Conservation (phyloP, 2,329 filamentous ascomycete genomes). For the Aspergillus sp. region DNA sequence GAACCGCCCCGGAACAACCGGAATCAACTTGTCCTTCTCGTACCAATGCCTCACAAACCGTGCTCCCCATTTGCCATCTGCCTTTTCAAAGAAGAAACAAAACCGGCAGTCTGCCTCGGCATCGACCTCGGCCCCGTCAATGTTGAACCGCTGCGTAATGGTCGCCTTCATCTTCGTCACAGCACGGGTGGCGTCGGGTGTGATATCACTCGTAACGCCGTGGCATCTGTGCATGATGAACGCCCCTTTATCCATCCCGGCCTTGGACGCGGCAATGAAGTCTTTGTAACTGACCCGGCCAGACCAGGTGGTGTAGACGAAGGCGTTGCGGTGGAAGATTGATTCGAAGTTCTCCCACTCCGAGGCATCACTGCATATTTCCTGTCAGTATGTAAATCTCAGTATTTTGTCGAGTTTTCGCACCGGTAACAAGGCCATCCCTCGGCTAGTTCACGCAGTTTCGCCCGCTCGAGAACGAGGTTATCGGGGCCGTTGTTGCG, state of each 20-base stretch:
- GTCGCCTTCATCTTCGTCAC: constrained; percentile 54
- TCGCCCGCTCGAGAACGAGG: constrained; percentile 47
- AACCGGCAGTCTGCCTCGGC: constrained; percentile 51
- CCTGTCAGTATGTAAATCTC: no score
- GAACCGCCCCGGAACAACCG: constrained; percentile 45
- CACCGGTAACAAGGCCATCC: constrained; percentile 50
- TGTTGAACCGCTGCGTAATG: constrained; percentile 50
- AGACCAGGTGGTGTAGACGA: constrained; percentile 55
- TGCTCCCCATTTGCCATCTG: constrained; percentile 44
- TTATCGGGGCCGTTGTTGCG: constrained; percentile 51
- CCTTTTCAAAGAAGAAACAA: constrained; percentile 48
- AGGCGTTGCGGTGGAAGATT: constrained; percentile 51
- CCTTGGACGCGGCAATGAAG: constrained; percentile 53
- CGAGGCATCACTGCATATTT: constrained; percentile 39
- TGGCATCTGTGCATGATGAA: constrained; percentile 59
- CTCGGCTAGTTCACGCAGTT: constrained; percentile 51
- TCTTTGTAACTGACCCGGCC: constrained; percentile 43
- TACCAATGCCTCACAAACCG: constrained; percentile 51
- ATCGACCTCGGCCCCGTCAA: constrained; percentile 46
- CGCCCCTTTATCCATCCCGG: constrained; percentile 51
- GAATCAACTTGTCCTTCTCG: constrained; percentile 54
- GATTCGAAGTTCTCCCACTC: constrained; percentile 55
- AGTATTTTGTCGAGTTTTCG: no score
- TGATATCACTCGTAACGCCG: constrained; percentile 46
- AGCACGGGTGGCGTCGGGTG: constrained; percentile 38